A percentile compares a stretch with the other conserved stretches of the same genome.
phyloP scores from a whole-genome alignment of 2,329 filamentous ascomycete species.

The Aspergillus pseudotamarii region DNA sequence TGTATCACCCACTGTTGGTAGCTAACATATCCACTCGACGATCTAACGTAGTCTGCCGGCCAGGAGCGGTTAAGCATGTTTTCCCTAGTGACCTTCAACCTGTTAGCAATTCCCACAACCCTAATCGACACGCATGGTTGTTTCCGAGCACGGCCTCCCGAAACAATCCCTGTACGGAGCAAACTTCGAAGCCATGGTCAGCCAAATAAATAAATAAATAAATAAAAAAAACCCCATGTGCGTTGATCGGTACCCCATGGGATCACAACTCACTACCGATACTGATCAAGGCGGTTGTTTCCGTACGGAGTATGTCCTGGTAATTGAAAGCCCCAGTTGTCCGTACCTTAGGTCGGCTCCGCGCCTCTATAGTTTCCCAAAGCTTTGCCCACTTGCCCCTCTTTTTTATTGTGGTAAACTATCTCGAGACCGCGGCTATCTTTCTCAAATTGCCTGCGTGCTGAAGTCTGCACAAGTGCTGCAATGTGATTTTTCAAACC shows the following conservation, averaged over 20 bases:
- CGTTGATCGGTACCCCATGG: constrained; percentile 6
- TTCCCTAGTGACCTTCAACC: constrained; percentile 8
- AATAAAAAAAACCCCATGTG: neutral
- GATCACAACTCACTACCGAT: constrained; percentile 1
- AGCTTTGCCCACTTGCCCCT: constrained; percentile 17
- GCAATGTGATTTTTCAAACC: neutral
- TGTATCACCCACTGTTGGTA: neutral
- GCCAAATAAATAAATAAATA: neutral
- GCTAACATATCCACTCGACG: neutral
- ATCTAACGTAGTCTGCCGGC: neutral
- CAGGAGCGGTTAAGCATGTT: neutral
- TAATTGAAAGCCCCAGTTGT: neutral
- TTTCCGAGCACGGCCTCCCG: constrained; percentile 16
- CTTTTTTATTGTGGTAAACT: constrained; percentile 1
- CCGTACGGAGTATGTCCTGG: neutral
- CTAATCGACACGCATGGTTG: constrained; percentile 21
- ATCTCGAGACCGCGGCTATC: constrained; percentile 3
- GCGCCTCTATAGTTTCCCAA: constrained; percentile 11
- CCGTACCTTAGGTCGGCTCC: constrained; percentile 8
- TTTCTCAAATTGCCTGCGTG: constrained; percentile 1
- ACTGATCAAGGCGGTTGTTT: neutral
- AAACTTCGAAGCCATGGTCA: neutral
- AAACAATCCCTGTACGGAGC: neutral
- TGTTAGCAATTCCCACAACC: constrained; percentile 10
- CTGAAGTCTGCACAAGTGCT: neutral